Conservation (phyloP, 2,329 filamentous ascomycete species). For the Talaromyces rugulosus region DNA sequence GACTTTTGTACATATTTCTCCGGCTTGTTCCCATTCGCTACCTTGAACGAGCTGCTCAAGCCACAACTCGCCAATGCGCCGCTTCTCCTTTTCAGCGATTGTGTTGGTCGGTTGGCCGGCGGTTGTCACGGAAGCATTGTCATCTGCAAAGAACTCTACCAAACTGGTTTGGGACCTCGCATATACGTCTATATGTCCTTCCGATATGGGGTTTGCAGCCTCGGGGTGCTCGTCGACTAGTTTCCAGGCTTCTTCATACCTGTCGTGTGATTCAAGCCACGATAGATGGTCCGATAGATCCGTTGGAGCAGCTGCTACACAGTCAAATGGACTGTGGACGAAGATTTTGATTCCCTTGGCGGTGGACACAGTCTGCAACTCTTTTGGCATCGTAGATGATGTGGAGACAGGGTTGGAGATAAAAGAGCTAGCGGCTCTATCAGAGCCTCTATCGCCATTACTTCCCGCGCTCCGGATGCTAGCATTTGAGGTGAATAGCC, state of each 20-base stretch:
- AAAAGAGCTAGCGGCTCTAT: constrained; percentile 47
- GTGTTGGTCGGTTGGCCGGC: constrained; percentile 57
- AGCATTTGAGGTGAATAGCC: constrained; percentile 80
- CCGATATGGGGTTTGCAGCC: constrained; percentile 42
- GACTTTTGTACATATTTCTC: constrained; percentile 76
- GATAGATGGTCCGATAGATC: constrained; percentile 79
- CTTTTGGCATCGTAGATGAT: constrained; percentile 31
- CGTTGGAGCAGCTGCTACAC: constrained; percentile 83
- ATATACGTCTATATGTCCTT: constrained; percentile 28
- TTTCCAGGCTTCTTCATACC: constrained; percentile 83
- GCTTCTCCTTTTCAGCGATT: constrained; percentile 78
- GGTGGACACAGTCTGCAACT: constrained; percentile 46
- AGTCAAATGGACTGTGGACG: constrained; percentile 94
- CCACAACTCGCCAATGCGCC: constrained; percentile 89
- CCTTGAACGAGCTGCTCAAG: constrained; percentile 75
- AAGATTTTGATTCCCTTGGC: constrained; percentile 74
- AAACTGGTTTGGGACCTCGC: constrained; percentile 42
- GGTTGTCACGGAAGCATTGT: constrained; percentile 60
- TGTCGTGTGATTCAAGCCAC: constrained; percentile 78
- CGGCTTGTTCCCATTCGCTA: constrained; percentile 72
- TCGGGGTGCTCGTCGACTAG: constrained; percentile 86
- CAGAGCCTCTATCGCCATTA: constrained; percentile 55
- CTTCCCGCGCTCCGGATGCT: constrained; percentile 62
- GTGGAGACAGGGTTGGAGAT: constrained; percentile 50
- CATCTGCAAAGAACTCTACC: constrained; percentile 70